Conservation (phyloP, 306 rosid genomes). For the Lotus japonicus region DNA sequence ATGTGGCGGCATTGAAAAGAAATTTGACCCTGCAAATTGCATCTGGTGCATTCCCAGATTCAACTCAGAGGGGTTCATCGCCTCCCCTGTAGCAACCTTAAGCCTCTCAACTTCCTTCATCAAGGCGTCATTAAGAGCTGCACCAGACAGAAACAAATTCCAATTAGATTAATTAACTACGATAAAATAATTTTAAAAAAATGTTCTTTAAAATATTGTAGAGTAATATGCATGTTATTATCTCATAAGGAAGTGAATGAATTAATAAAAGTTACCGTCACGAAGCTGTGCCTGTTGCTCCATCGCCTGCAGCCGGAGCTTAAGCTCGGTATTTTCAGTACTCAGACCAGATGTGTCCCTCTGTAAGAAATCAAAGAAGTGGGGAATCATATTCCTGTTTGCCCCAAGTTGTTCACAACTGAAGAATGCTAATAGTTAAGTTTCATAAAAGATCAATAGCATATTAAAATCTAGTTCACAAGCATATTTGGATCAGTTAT, state of each 20-base stretch:
- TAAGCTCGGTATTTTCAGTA: slow-evolving; percentile 91
- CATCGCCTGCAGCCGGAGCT: slow-evolving; percentile 91
- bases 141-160: slow-evolving; percentile 20
- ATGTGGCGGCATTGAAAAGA: slow-evolving; percentile 60
- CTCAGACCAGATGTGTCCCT: slow-evolving; percentile 85
- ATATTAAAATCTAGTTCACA: background rate
- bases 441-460: background rate
- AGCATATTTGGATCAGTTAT: no score
- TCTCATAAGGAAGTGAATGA: slow-evolving; percentile 1
- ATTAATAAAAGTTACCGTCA: slow-evolving; percentile 49
- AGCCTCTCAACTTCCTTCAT: slow-evolving; percentile 97
- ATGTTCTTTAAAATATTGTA: background rate
- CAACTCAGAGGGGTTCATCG: slow-evolving; percentile 59
- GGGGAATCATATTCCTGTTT: slow-evolving; percentile 2
- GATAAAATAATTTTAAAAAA: background rate
- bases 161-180: background rate
- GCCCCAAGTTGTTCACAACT: slow-evolving; percentile 9
- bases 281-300: slow-evolving; percentile 99
- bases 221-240: background rate
- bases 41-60: slow-evolving; percentile 81
- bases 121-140: slow-evolving; percentile 88
- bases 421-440: background rate
- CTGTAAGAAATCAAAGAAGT: slow-evolving; percentile 34
- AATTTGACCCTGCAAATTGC: slow-evolving; percentile 49
- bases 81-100: slow-evolving; percentile 86